These are phyloP conservation scores for Suhomyces sp. DNA, from an alignment of 805 yeast species.

Conservation along the genomic window DNA sequence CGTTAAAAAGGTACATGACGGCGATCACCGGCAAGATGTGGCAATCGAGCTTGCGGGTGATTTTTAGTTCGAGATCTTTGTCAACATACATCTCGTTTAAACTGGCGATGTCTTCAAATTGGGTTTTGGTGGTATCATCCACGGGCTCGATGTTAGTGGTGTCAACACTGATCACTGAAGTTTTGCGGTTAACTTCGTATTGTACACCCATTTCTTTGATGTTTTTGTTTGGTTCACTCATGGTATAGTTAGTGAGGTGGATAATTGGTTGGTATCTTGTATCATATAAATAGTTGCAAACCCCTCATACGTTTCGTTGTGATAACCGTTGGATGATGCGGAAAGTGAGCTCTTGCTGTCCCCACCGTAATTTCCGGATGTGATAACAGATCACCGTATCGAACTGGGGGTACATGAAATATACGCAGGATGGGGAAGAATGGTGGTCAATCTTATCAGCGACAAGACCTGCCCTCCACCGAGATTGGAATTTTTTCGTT, in stretches of 20 bases:
- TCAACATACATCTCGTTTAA: conserved; percentile 13
- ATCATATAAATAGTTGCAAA: not conserved
- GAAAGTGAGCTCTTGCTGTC: not conserved
- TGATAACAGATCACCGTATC: not conserved
- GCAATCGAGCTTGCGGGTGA: conserved; percentile 42
- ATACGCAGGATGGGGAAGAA: not conserved
- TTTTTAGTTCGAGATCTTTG: conserved; percentile 23
- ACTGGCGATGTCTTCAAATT: conserved; percentile 15
- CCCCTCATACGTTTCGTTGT: not conserved
- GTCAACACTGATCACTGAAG: conserved; percentile 5
- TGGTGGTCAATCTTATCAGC: not conserved
- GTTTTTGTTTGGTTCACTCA: conserved; percentile 2
- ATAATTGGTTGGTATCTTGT: not conserved
- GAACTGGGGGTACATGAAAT: not conserved
- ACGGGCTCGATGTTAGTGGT: not conserved
- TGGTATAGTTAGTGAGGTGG: not conserved
- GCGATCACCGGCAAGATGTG: conserved; percentile 45
- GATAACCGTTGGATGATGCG: not conserved
- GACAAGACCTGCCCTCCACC: not conserved
- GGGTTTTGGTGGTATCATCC: not conserved
- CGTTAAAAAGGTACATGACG: conserved; percentile 46
- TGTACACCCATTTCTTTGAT: conserved; percentile 5
- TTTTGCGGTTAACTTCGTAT: conserved; percentile 6
- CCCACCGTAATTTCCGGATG: not conserved
- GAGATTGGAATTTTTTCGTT: not conserved